Base-by-base conservation (phyloP, 2,329 filamentous ascomycete genomes). In the Xylaria sp. region DNA sequence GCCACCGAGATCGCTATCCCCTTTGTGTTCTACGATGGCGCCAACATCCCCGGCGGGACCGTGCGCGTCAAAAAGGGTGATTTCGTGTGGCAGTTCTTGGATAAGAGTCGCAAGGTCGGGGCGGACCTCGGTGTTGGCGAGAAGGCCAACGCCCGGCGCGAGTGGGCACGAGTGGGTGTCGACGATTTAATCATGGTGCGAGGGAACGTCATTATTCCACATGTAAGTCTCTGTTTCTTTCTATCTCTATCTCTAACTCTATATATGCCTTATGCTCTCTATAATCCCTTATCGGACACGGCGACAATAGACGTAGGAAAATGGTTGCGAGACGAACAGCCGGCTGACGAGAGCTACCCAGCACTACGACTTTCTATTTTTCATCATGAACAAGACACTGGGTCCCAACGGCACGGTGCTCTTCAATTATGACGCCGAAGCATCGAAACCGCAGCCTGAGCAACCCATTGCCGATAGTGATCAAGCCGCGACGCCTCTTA, bases 361-460 rank as follows among this genome's bases (percentile, higher is more conserved):
- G 93, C 96, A 99, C 80, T 97, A 97, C 78, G 95, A 98, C 73
- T 94, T 99, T 79, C 96, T 98, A 80, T 96, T 95, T 82, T 98
- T 99, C 81, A 90, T 97, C 78, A 91, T 97, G 79, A 97, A 98
- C 80, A 93, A 91, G 76, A 92, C 89, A 31, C 80, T 88, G 1
- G 93, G 92, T 1, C 90, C 92, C n/a, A 89, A 89, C 44, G 91
- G 92, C 60, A 84, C 83, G 23, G 83, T 88, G 6, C 83, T 99
- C 10, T 98, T 99, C 79, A 87, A 93, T 76, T 97, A 94, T 79
- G 84, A 82, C 72, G 80, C 82, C 68, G 85, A 89, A 63, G 81
- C 84, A 1, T 82, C 85, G 0, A 71, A 71, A 11, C 71, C 65
- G 17, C 53, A 42, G 9, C 62, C 71, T 42, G 59, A 67, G 38